Base-by-base conservation (phyloP, 805 yeast species). In the Clavispora phyllophila region DNA sequence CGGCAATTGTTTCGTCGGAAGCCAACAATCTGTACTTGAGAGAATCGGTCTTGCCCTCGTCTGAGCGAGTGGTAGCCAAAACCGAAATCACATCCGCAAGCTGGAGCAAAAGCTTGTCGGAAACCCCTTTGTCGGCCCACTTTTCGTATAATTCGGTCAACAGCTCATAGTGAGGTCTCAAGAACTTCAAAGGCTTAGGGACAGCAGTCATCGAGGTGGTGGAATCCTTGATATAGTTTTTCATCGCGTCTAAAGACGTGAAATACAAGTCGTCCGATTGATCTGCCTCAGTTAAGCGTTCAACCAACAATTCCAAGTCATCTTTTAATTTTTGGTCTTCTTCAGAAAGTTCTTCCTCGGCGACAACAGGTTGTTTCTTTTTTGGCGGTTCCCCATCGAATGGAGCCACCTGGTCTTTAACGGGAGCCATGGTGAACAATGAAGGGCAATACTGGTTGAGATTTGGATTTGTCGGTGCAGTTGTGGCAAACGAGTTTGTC, bases 201-300 rank as follows among this genome's bases (percentile, higher is more conserved):
- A 93, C 99, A 3, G 99, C 99, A 2, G 99, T 93, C 97, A 93
- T 93, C 8, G 97, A 90, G 29, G 96, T 87, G 3, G 99, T 93
- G 10, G 97, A 86, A 42, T 93, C 95, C 51, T 87, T 80, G 56
- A 93, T 90, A 55, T 79, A 79, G 38, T 74, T 77, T 58, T 88
- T 89, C 62, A 93, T 75, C 40, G 82, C 73, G 33, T 74, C 73
- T 53, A 93, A 73, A n/a, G 88, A 76, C 10, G 79, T 67, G 27
- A 66, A 65, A 58, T 87, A 85, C 17, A 79, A 66, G 15, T 67
- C 61, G n/a, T 47, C 55, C 7, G 54, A 37, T 37, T 71, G 55
- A 46, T 75, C 72, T 2, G 78, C 61, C 49, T 81, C 89, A 46
- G 66, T 66, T 48, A 93, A 70, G 41, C 87, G 77, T 62, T 88